Base-by-base conservation (phyloP, 805 yeast genomes). In the Danielia oregonensis region DNA sequence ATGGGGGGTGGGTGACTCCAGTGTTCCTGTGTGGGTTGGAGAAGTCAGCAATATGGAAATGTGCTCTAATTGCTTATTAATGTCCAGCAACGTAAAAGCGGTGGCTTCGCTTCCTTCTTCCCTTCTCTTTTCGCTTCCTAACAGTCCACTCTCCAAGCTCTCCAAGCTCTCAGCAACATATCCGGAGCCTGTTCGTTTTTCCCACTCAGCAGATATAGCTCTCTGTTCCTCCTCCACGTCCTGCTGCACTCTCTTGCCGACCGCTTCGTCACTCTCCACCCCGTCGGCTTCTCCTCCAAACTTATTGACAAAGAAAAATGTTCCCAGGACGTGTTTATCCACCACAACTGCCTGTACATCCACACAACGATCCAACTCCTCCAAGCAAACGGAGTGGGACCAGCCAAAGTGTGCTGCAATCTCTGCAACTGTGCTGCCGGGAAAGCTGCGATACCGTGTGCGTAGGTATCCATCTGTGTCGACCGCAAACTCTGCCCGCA, bases 321-420 rank as follows among this genome's bases (percentile, higher is more conserved):
- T 69, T 0, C 93, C 94, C 31, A 78, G 70, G 1, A 81, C 63
- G 44, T 79, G 78, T 46, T 79, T 78, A 58, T 86, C 95, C 4
- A 84, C 65, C 13, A 82, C 76, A 2, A 86, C 50, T 2, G 60
- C 54, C 4, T 86, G 88, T 2, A 58, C 52, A 2, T 63, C 68
- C n/a, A 84, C 70, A 13, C 82, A 78, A 36, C 68, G 61, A 36
- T 75, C 74, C 8, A 85, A 55, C 38, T 84, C 82, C 50, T 84
- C 91, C 8, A 61, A 63, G 6, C 87, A 70, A 10, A 85, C 76
- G 17, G 75, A 73, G 24, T 79, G 61, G 13, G 87, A 77, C 86
- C 89, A 83, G 33, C 73, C 71, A 41, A 79, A 78, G 30, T 64
- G 51, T 24, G 55, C 59, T 14, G 75, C 62, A n/a, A 74, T 63